These are phyloP conservation scores for Syncephalis plumigaleata DNA, from an alignment of 371 early-diverging fungal species.

Conservation along the genomic window DNA sequence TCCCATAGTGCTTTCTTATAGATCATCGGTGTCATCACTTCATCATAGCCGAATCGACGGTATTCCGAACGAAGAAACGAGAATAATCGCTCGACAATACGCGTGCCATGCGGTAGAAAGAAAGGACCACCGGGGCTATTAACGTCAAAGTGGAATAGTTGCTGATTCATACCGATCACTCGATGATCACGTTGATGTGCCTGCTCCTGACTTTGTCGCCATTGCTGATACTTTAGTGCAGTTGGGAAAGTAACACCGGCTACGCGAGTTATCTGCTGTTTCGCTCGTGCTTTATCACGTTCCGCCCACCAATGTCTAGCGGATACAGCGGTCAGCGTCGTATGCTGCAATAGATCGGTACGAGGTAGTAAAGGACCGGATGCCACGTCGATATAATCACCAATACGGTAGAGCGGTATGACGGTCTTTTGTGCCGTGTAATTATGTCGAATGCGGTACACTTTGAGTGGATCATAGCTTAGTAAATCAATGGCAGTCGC, in stretches of 20 bases:
- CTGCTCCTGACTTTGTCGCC: slow-evolving; percentile 37
- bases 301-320: slow-evolving; percentile 76
- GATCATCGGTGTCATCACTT: slow-evolving; percentile 96
- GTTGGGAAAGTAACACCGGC: neutral
- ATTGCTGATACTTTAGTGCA: neutral
- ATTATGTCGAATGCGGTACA: too few species aligned
- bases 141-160: slow-evolving; percentile 96
- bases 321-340: slow-evolving; percentile 93
- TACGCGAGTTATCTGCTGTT: neutral
- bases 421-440: too few species aligned
- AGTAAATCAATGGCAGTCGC: too few species aligned
- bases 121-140: slow-evolving; percentile 94
- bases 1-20: slow-evolving; percentile 96
- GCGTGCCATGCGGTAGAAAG: slow-evolving; percentile 94
- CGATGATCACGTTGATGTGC: slow-evolving; percentile 98
- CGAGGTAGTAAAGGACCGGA: slow-evolving; percentile 99
- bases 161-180: slow-evolving; percentile 88
- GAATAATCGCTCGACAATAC: slow-evolving; percentile 89
- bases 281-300: neutral
- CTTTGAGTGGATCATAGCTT: too few species aligned
- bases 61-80: slow-evolving; percentile 74
- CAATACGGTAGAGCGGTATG: too few species aligned
- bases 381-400: slow-evolving; percentile 11
- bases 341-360: slow-evolving; percentile 97
- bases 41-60: slow-evolving; percentile 58